phyloP scores from a whole-genome alignment of 1,139 yeast genomes.

The Sugiyamaella neomexicana region DNA sequence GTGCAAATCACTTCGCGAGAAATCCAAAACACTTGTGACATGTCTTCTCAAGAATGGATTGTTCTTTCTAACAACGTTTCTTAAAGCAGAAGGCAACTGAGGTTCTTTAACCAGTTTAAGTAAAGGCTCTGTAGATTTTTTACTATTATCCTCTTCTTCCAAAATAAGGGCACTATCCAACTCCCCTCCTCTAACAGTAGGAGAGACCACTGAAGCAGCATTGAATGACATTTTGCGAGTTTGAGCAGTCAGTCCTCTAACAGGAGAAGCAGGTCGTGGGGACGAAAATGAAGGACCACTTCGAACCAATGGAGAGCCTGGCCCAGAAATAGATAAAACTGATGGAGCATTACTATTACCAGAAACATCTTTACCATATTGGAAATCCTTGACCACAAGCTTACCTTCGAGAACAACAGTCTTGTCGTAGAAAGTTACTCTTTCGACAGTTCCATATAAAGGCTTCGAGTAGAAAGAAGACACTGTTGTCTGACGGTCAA shows the following conservation, averaged over 20 bases:
- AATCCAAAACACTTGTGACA: slow-evolving; percentile 83
- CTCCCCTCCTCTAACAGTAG: slow-evolving; percentile 19
- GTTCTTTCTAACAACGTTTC: slow-evolving; percentile 65
- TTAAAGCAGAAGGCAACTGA: slow-evolving; percentile 56
- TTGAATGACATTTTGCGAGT: slow-evolving; percentile 25
- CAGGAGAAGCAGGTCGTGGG: slow-evolving; percentile 18
- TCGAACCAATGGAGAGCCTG: slow-evolving; percentile 22
- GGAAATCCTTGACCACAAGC: slow-evolving; percentile 52
- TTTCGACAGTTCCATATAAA: slow-evolving; percentile 73
- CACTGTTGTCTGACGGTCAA: slow-evolving; percentile 62
- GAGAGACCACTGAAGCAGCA: slow-evolving; percentile 23
- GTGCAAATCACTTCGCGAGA: slow-evolving; percentile 85
- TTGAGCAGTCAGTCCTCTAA: slow-evolving; percentile 10
- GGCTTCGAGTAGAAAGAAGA: slow-evolving; percentile 48
- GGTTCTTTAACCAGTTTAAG: slow-evolving; percentile 58
- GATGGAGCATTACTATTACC: slow-evolving; percentile 41
- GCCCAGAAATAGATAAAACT: slow-evolving; percentile 45
- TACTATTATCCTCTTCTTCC: slow-evolving; percentile 44
- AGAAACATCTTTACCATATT: slow-evolving; percentile 53
- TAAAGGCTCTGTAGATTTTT: slow-evolving; percentile 49
- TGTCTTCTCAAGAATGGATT: slow-evolving; percentile 89
- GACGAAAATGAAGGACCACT: slow-evolving; percentile 13
- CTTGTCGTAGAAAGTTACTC: slow-evolving; percentile 76
- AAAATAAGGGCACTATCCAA: slow-evolving; percentile 41
- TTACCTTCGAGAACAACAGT: slow-evolving; percentile 85